Evolutionary conservation across 2,329 filamentous ascomycete genomes (phyloP).

Genomic region (Sarocladiaceae sp.): DNA sequence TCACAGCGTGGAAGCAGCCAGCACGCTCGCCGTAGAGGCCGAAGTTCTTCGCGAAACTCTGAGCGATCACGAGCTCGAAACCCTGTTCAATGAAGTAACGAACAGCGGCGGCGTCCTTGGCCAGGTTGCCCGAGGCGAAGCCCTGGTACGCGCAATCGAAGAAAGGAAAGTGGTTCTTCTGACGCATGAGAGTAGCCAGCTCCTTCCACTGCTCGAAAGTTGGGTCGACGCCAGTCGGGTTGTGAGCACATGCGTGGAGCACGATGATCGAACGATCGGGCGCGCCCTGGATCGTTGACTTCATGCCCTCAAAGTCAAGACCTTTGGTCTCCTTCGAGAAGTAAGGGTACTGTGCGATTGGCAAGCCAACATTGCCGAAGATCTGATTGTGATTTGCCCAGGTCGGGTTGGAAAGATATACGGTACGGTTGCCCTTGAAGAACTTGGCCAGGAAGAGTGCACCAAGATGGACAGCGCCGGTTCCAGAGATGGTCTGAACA

Average conservation of each 20-base stretch:
- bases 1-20: conserved; percentile 92
- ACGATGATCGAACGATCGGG: conserved; percentile 81
- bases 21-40: conserved; percentile 95
- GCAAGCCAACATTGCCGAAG: conserved; percentile 83
- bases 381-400: conserved; percentile 99
- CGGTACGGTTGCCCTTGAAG: conserved; percentile 68
- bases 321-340: conserved; percentile 86
- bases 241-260: conserved; percentile 94
- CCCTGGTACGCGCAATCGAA: conserved; percentile 98
- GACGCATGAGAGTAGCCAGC: conserved; percentile 71
- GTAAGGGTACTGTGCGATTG: conserved; percentile 84
- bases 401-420: conserved; percentile 92
- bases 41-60: conserved; percentile 98
- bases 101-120: conserved; percentile 84
- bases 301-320: conserved; percentile 89
- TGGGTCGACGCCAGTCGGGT: conserved; percentile 95
- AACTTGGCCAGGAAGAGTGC: conserved; percentile 92
- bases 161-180: conserved; percentile 90
- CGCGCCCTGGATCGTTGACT: conserved; percentile 63
- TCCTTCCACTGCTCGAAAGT: conserved; percentile 92
- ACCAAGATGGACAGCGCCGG: conserved; percentile 89
- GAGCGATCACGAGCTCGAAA: conserved; percentile 81
- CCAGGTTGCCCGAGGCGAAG: conserved; percentile 88
- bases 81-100: conserved; percentile 91
- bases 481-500: conserved; percentile 94